Base-by-base conservation (phyloP, 1,284 basidiomycete species). In the Marasmius tenuissimus region DNA sequence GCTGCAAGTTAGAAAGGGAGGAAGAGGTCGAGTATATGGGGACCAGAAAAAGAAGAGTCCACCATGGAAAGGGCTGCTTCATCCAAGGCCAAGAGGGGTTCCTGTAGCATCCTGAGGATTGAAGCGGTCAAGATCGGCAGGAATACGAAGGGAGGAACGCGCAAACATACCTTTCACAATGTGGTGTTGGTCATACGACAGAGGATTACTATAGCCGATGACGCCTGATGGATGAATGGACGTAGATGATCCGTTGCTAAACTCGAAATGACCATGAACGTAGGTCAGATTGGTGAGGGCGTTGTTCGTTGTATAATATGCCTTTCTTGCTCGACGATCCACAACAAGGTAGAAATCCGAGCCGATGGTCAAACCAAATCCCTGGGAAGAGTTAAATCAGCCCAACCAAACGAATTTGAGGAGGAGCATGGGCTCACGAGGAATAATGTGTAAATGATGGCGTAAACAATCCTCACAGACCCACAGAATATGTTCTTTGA, bases 391-490 rank as follows among this genome's bases (percentile, higher is more conserved):
- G 48, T 61, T n/a, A 56, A 55, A 33, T 50, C 40, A 53, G 47
- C 56, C 57, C 42, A 20, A 6, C 39, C 35, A 42, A 27, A 47
- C 60, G 59, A n/a, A n/a, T 18, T 35, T 64, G 45, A 65, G 59
- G 57, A 42, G 64, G 45, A 59, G 57, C 59, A 53, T 57, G 35
- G 10, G 64, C 78, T 61, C 69, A 89, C 89, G 64, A 94, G 76
- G 74, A 94, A 94, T 50, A 94, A 78, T 0, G 92, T 93, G 71
- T 94, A 95, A 60, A 94, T 94, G 66, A 93, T 90, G 18, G 93
- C 92, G 69, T 94, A 94, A 37, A 94, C 91, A 76, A 94, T 88
- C 66, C 93, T 81, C 22, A 95, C 92, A n/a, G 91, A 92, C 18
- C 93, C 93, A 62, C 91, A 91, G 58, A 94, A 85, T 51, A 94